Base-by-base conservation (phyloP, 306 rosid genomes). In the Lathyrus tuberosus region DNA sequence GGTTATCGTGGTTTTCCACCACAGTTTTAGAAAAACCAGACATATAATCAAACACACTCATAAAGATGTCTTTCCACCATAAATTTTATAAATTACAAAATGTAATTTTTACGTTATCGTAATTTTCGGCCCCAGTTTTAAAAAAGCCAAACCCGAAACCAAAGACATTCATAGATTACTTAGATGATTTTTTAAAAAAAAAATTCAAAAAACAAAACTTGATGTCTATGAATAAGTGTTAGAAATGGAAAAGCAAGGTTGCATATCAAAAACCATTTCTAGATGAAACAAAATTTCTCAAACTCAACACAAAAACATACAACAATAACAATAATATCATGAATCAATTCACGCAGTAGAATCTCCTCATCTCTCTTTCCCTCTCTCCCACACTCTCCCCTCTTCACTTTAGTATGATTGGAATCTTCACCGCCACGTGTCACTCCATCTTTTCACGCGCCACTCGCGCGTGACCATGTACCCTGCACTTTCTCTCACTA, bases 341-440 rank as follows among this genome's bases (percentile, higher is more conserved):
- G 60, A 38, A 20, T 17, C 28, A 67, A 62, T 68, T 68, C 42
- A 77, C 69, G 74, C 69, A 77, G 70, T 5, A 47, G 76, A 69
- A 73, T 68, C 76, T 46, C 54, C 69, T 61, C 74, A 28, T 65
- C 73, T 15, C 40, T 26, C 54, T 1, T 3, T 24, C 49, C 7
- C 42, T 18, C 20, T 13, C 14, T 11, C 38, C 16, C 52, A 5
- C 56, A 0, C 56, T 49, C 52, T 7, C 20, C 9, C 52, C 51
- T 18, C 14, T 18, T 15, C 49, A 8, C 8, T 6, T 30, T 14
- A 48, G 26, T 0, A 53, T 8, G 62, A 73, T 60, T 46, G 77
- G 81, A 79, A 83, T 81, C 92, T 83, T 37, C 71, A 52, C 16
- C 7, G 75, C 78, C 85, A 80, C 87, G 87, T 82, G 90, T 65